phyloP scores from a whole-genome alignment of 768 basidiomycete genomes.

The Zangia roseola region DNA sequence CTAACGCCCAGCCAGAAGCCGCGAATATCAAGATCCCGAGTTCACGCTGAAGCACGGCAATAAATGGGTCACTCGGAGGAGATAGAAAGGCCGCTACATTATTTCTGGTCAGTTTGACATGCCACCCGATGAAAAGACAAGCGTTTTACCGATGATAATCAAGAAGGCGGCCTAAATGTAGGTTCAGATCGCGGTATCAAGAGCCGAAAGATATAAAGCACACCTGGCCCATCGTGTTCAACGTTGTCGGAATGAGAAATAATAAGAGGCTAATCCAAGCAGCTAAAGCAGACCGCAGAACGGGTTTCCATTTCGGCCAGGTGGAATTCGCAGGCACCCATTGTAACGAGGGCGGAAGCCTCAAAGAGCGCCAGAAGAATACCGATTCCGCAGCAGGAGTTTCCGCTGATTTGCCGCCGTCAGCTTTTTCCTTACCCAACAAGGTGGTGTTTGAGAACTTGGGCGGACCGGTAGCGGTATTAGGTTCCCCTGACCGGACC shows the following conservation, averaged over 20 bases:
- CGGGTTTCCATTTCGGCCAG: constrained; percentile 61
- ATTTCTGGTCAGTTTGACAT: neutral
- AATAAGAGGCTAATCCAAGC: constrained; percentile 62
- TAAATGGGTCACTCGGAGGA: constrained; percentile 66
- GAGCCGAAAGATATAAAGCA: neutral
- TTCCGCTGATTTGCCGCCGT: neutral
- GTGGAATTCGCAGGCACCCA: constrained; percentile 62
- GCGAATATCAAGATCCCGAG: constrained; percentile 50
- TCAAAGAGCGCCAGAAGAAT: neutral
- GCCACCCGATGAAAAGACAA: neutral
- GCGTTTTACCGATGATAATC: constrained; percentile 54
- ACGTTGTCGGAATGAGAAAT: constrained; percentile 52
- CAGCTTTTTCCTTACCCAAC: neutral
- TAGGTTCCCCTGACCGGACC: neutral
- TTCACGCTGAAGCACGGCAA: constrained; percentile 68
- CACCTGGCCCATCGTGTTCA: constrained; percentile 58
- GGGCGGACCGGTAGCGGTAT: neutral
- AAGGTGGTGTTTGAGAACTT: neutral
- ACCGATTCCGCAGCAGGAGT: neutral
- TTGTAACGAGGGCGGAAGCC: constrained; percentile 33
- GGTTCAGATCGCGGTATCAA: neutral
- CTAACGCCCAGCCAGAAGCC: constrained; percentile 58
- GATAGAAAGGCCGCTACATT: constrained; percentile 58
- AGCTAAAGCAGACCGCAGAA: constrained; percentile 57
- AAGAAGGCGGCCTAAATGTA: constrained; percentile 56